These are phyloP conservation scores for Penicillium paradoxum DNA, from an alignment of 495 filamentous ascomycete species.

Conservation along the genomic window DNA sequence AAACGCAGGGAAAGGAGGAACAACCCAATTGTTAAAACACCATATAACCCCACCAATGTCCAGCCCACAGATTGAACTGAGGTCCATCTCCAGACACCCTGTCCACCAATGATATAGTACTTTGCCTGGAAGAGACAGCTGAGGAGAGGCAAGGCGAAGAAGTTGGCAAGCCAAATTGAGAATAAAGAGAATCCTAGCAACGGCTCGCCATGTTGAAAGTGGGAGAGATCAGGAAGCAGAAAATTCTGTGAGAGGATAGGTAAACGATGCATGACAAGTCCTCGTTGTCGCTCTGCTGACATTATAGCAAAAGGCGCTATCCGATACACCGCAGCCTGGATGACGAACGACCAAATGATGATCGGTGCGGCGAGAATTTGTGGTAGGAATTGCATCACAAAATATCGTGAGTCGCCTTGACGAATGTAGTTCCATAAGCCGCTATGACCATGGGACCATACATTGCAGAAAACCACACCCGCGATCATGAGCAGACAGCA, in stretches of 20 bases:
- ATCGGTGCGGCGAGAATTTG: conserved; percentile 70
- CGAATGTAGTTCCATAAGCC: conserved; percentile 63
- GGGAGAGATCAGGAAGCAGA: conserved; percentile 53
- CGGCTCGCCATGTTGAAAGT: conserved; percentile 52
- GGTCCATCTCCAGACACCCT: conserved; percentile 67
- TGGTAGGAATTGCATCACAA: conserved; percentile 78
- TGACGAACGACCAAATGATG: conserved; percentile 66
- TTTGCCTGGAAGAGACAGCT: conserved; percentile 60
- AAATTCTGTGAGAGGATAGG: conserved; percentile 48
- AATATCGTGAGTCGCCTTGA: conserved; percentile 69
- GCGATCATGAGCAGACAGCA: conserved; percentile 67
- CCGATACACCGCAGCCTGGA: conserved; percentile 72
- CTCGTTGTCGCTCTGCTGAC: conserved; percentile 49
- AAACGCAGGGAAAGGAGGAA: conserved; percentile 50
- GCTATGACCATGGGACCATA: conserved; percentile 58
- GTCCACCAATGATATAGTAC: conserved; percentile 37
- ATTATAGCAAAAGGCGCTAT: conserved; percentile 72
- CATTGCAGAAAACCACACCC: conserved; percentile 65
- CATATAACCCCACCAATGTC: conserved; percentile 70
- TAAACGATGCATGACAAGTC: conserved; percentile 35
- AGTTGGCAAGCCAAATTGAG: conserved; percentile 56
- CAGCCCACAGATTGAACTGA: conserved; percentile 71
- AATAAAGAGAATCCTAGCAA: conserved; percentile 51
- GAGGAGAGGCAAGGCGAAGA: conserved; percentile 61
- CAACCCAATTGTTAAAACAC: conserved; percentile 56